A percentile compares a stretch with the other conserved stretches of the same genome.
Evolutionary conservation across 164 flowering plant genomes (phyloP).

Genomic region (Vitis cinerea): DNA sequence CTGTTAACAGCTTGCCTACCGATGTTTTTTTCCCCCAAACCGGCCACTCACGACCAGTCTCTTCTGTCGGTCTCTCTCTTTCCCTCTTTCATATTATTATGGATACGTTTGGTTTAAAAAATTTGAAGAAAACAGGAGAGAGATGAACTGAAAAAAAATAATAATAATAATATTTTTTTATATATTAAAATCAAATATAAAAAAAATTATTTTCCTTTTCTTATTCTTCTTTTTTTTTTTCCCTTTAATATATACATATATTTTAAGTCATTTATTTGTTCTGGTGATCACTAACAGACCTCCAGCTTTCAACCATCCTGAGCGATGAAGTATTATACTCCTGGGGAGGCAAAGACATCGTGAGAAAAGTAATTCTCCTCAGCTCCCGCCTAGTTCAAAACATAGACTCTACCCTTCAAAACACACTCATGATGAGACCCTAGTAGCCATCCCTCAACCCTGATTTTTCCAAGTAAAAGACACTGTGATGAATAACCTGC

Average conservation of each 20-base stretch:
- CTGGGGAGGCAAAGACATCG: conserved; percentile 59
- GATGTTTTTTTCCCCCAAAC: conserved; percentile 53
- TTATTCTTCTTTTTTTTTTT: not conserved
- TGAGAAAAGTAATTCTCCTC: conserved; percentile 54
- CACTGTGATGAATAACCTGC: not conserved
- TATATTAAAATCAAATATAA: too few species aligned
- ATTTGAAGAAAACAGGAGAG: too few species aligned
- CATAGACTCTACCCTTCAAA: conserved; percentile 32
- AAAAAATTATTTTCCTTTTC: too few species aligned
- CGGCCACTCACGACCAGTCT: conserved; percentile 20
- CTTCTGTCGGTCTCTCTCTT: conserved; percentile 13
- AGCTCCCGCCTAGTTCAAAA: conserved; percentile 42
- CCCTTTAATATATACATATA: not conserved
- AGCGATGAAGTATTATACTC: conserved; percentile 52
- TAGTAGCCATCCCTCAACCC: not conserved
- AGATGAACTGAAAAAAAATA: too few species aligned
- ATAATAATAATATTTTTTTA: too few species aligned
- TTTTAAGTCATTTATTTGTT: not conserved
- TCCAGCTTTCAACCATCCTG: conserved; percentile 43
- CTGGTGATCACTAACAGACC: conserved; percentile 36
- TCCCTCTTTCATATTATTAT: not conserved
- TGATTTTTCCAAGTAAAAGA: too few species aligned
- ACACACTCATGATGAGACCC: conserved; percentile 52
- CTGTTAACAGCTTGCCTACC: conserved; percentile 63
- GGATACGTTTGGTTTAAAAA: not conserved